phyloP scores from a whole-genome alignment of 345 rosid species.

The Raphanus raphanistrum region DNA sequence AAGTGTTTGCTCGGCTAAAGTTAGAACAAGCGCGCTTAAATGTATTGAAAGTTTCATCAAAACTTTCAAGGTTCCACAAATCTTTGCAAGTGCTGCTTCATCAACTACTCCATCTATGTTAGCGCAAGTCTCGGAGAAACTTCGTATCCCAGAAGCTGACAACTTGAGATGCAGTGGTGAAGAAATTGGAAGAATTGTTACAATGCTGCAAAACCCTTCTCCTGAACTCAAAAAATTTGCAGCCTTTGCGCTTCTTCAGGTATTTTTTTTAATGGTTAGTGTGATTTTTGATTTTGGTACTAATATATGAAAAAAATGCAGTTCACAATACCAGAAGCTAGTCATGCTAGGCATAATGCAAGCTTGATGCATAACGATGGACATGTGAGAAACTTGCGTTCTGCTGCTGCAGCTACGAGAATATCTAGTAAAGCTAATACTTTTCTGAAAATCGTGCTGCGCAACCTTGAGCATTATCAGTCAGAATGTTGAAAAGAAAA shows the following conservation, averaged over 20 bases:
- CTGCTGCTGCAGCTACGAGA: constrained; percentile 78
- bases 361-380: constrained; percentile 76
- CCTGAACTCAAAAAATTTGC: constrained; percentile 66
- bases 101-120: constrained; percentile 72
- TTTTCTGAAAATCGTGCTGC: constrained; percentile 72
- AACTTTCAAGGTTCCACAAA: constrained; percentile 54
- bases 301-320: constrained; percentile 34
- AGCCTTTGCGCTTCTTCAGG: constrained; percentile 87
- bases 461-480: constrained; percentile 70
- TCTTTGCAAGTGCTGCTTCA: constrained; percentile 61
- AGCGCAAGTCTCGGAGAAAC: constrained; percentile 67
- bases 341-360: constrained; percentile 81
- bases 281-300: not conserved
- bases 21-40: constrained; percentile 64
- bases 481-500: constrained; percentile 46
- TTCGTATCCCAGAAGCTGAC: constrained; percentile 85
- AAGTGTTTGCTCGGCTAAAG: constrained; percentile 57
- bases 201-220: constrained; percentile 65
- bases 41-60: constrained; percentile 56
- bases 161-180: constrained; percentile 83
- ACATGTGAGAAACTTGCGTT: constrained; percentile 69
- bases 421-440: constrained; percentile 72
- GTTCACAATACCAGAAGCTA: constrained; percentile 88
- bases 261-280: constrained; percentile 7
- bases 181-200: constrained; percentile 67